Conservation (phyloP, 306 rosid species). For the Cucumis hystrix region DNA sequence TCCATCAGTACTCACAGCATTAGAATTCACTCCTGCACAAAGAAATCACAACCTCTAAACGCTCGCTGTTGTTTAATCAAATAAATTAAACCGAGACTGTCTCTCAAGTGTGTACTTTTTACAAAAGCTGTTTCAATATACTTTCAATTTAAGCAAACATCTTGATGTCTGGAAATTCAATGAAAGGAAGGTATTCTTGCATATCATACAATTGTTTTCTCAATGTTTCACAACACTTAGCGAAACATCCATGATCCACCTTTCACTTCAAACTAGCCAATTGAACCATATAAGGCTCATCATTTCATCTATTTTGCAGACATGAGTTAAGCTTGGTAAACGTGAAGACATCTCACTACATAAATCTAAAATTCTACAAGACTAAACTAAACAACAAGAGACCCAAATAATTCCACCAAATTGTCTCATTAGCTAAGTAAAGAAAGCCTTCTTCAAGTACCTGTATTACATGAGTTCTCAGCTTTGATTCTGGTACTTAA, state of each 20-base stretch:
- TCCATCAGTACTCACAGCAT: conserved; percentile 14
- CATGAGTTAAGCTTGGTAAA: not conserved
- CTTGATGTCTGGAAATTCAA: not conserved
- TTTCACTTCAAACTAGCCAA: not conserved
- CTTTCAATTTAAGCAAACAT: not conserved
- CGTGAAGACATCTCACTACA: not conserved
- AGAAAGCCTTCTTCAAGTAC: conserved; percentile 9
- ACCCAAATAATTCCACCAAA: not conserved
- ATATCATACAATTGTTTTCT: not conserved
- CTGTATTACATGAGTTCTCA: conserved; percentile 19
- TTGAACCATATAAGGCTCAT: not conserved
- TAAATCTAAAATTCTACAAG: not conserved
- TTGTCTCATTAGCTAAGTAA: not conserved
- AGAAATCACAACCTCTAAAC: not conserved
- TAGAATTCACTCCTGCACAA: conserved; percentile 33
- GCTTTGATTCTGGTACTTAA: conserved; percentile 26
- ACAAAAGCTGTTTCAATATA: not conserved
- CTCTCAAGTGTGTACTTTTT: not conserved
- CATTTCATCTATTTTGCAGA: not conserved
- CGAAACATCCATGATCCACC: not conserved
- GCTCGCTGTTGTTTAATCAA: not conserved
- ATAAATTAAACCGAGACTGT: not conserved
- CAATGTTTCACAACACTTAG: not conserved
- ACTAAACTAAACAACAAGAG: not conserved
- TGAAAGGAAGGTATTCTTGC: not conserved